A percentile compares a stretch with the other conserved stretches of the same genome.
These are phyloP conservation scores for Phaeosphaeria sp. DNA, from an alignment of 2,329 filamentous ascomycete species.

Conservation along the genomic window DNA sequence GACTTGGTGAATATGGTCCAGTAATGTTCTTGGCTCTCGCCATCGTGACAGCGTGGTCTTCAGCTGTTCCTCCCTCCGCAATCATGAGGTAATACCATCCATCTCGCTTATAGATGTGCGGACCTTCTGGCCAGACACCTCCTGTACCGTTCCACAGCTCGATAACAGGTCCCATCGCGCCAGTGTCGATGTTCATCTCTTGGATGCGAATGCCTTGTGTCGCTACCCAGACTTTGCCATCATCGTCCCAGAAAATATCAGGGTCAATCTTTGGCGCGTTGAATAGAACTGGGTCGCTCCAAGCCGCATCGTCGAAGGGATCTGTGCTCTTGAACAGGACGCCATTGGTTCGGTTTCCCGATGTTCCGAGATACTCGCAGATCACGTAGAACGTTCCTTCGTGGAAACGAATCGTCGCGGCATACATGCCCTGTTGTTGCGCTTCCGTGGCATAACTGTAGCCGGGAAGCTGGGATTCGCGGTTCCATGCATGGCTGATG, in stretches of 20 bases:
- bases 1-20: slow-evolving; percentile 44
- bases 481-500: slow-evolving; percentile 28
- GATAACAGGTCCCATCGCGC: slow-evolving; percentile 25
- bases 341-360: not conserved
- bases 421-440: slow-evolving; percentile 29
- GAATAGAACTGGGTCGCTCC: slow-evolving; percentile 30
- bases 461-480: slow-evolving; percentile 20
- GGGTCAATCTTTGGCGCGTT: slow-evolving; percentile 52
- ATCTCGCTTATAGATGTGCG: slow-evolving; percentile 48
- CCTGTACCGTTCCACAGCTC: slow-evolving; percentile 49
- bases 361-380: slow-evolving; percentile 16
- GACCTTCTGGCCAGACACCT: slow-evolving; percentile 39
- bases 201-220: slow-evolving; percentile 34
- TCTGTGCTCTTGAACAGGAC: slow-evolving; percentile 24
- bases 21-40: slow-evolving; percentile 41
- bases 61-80: slow-evolving; percentile 45
- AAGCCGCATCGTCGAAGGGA: slow-evolving; percentile 18
- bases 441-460: slow-evolving; percentile 14
- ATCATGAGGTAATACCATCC: slow-evolving; percentile 42
- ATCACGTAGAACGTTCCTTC: slow-evolving; percentile 30
- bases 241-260: slow-evolving; percentile 63
- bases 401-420: slow-evolving; percentile 30
- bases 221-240: slow-evolving; percentile 60
- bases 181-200: slow-evolving; percentile 44
- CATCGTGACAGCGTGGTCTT: slow-evolving; percentile 44